Evolutionary conservation across 164 flowering plant genomes (phyloP).

Genomic region (Kingdonia uniflora): DNA sequence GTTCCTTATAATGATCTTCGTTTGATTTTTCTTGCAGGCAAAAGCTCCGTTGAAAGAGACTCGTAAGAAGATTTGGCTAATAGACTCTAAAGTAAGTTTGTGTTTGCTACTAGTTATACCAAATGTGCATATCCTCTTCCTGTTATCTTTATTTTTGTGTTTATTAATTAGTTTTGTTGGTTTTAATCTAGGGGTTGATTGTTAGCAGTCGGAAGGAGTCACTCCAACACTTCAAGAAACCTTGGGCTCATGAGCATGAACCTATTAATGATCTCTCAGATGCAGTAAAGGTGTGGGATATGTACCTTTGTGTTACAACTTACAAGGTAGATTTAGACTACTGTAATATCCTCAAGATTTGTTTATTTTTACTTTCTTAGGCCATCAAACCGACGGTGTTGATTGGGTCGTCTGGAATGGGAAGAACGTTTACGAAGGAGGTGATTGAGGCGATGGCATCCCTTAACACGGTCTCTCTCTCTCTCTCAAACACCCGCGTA

Average conservation of each 20-base stretch:
- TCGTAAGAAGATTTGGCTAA: constrained; percentile 88
- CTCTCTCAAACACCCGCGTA: neutral
- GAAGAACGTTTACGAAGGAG: constrained; percentile 70
- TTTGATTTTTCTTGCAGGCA: constrained; percentile 31
- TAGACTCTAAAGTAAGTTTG: constrained; percentile 70
- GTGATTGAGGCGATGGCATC: constrained; percentile 79
- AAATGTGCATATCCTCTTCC: too few relatives aligned
- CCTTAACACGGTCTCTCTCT: constrained; percentile 44
- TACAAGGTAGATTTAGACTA: too few relatives aligned
- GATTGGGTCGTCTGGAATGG: constrained; percentile 86
- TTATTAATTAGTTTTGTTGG: too few relatives aligned
- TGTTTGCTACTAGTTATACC: too few relatives aligned
- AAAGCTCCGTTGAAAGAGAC: constrained; percentile 65
- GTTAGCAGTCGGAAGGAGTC: constrained; percentile 56
- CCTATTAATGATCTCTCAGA: constrained; percentile 37
- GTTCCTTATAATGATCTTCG: neutral
- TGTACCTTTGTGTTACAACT: neutral
- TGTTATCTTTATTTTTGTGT: too few relatives aligned
- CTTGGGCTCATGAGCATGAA: constrained; percentile 88
- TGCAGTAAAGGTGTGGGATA: constrained; percentile 48
- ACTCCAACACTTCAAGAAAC: constrained; percentile 71
- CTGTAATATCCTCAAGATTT: neutral
- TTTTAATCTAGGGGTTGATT: constrained; percentile 45
- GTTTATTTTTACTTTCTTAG: constrained; percentile 20
- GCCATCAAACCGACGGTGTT: constrained; percentile 74